A percentile compares a stretch with the other conserved stretches of the same genome.
Evolutionary conservation across 495 filamentous ascomycete species (phyloP).

Genomic region (Aspergillus sclerotiicarbonarius): DNA sequence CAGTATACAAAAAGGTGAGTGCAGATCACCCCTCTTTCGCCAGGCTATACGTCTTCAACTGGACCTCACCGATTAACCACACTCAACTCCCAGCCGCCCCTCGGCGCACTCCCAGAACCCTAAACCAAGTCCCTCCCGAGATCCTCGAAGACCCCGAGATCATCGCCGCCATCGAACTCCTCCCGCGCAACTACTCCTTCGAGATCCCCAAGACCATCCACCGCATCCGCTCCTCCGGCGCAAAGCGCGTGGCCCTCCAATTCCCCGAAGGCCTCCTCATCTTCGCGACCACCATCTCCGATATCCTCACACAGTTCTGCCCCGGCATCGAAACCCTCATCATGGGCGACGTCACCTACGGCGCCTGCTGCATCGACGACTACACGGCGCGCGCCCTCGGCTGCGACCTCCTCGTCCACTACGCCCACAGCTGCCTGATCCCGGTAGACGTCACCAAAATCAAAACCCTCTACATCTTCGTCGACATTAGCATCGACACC

Average conservation of each 20-base stretch:
- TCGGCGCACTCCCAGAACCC: constrained; percentile 65
- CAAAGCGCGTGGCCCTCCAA: constrained; percentile 83
- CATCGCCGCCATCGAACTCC: constrained; percentile 79
- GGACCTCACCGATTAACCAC: background rate
- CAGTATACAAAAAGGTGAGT: constrained; percentile 42
- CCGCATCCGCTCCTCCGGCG: constrained; percentile 73
- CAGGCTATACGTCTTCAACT: constrained; percentile 1
- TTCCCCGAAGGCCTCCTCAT: constrained; percentile 95
- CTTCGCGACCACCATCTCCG: constrained; percentile 96
- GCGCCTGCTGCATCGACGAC: constrained; percentile 98
- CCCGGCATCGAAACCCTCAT: constrained; percentile 87
- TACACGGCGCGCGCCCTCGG: constrained; percentile 93
- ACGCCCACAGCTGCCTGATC: constrained; percentile 94
- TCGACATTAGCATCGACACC: constrained; percentile 94
- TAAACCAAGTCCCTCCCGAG: constrained; percentile 85
- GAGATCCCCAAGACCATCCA: constrained; percentile 98
- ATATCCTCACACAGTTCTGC: constrained; percentile 95
- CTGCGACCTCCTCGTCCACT: constrained; percentile 94
- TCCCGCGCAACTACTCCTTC: constrained; percentile 94
- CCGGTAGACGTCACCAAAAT: constrained; percentile 94
- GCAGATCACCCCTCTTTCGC: background rate
- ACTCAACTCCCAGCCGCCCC: constrained; percentile 48
- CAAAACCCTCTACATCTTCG: constrained; percentile 95
- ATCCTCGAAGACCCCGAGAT: constrained; percentile 88
- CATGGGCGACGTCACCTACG: constrained; percentile 99